Evolutionary conservation across 306 rosid species (phyloP), one percentile per base, ranked within the genome.

Genomic region (Leucaena leucocephala): DNA sequence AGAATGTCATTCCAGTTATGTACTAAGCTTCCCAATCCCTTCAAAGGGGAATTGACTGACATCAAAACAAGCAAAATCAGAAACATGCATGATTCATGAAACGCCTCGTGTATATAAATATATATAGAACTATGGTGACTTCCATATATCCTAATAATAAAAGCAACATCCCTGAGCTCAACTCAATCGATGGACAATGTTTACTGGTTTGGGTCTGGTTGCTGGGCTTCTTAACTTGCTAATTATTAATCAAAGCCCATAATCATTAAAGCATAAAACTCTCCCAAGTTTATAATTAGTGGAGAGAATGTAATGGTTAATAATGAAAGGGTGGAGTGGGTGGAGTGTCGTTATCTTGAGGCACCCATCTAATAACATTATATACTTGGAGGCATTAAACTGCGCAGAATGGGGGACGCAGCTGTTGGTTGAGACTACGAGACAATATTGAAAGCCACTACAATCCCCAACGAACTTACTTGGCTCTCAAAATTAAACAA

Each of bases 391-490:
- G 71, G 76, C 75, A 42, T 80, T 78, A 82, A 83, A 15, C 81
- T 16, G 46, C 87, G 87, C 63, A 78, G 80, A 86, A 81, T 72
- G 64, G 79, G 78, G 79, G 69, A 82, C 66, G 86, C 86, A 78
- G 70, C 78, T 86, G 75, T 85, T 68, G 65, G 83, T 76, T 80
- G 19, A 86, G 83, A 80, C 88, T 84, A 83, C 33, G 48, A 86
- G 74, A 81, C 80, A 76, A 75, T 71, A 84, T 75, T 75, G 79
- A 73, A 54, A 69, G 11, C 87, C 80, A 78, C 74, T 50, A 74
- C 2, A 79, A 77, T 84, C 49, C 57, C 89, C 88, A 89, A 86
- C 93, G 87, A 83, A 86, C 80, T 80, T 9, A 16, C 39, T 65
- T 3, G 75, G 57, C 39, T 33, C 68, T 71, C 38, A 68, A 75